phyloP scores from a whole-genome alignment of 2,329 filamentous ascomycete species.

The Teratosphaeria zuluensis region DNA sequence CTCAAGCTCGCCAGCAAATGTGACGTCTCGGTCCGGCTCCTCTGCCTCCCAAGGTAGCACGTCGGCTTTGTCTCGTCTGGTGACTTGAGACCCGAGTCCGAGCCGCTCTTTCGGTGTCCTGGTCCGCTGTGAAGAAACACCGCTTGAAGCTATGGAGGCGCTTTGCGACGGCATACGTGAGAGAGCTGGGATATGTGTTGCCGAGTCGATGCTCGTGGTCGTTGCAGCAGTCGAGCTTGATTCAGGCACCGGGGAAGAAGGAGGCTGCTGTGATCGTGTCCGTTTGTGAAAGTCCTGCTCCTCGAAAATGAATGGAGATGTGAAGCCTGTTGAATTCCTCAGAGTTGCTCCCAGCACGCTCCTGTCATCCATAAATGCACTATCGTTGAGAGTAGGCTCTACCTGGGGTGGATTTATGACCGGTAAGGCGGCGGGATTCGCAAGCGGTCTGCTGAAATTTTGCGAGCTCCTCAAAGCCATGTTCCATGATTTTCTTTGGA shows the following conservation, averaged over 20 bases:
- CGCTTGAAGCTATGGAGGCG: conserved; percentile 2
- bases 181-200: neutral
- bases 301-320: conserved; percentile 4
- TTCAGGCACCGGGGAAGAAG: neutral
- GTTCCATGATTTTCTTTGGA: neutral
- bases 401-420: too few species aligned
- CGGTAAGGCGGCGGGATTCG: too few species aligned
- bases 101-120: conserved; percentile 5
- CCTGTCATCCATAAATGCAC: too few species aligned
- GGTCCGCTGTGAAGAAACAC: conserved; percentile 5
- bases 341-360: neutral
- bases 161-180: conserved; percentile 3
- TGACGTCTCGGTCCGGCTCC: neutral
- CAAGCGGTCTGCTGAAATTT: too few species aligned
- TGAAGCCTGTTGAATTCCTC: conserved; percentile 1
- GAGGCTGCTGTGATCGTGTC: neutral
- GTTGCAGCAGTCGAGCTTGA: neutral
- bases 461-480: neutral
- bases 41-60: conserved; percentile 4
- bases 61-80: neutral
- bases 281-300: neutral
- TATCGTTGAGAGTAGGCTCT: too few species aligned
- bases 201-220: neutral
- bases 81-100: conserved; percentile 2
- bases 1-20: neutral